phyloP scores from a whole-genome alignment of 495 filamentous ascomycete genomes.

The Poronia punctata region DNA sequence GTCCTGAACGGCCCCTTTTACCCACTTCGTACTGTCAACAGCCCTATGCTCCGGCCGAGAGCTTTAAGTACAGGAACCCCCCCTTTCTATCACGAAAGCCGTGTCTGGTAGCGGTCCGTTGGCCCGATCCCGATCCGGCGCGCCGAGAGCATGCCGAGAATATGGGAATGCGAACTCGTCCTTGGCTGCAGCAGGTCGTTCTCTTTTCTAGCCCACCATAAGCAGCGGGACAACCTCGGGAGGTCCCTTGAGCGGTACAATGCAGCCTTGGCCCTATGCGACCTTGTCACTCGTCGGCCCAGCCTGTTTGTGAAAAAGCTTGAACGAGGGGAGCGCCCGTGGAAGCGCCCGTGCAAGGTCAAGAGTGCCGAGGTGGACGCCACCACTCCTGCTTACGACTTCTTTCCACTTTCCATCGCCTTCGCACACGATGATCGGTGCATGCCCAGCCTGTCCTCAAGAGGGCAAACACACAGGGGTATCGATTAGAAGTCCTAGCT shows the following conservation, averaged over 20 bases:
- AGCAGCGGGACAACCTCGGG: constrained; percentile 6
- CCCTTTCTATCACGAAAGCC: constrained; percentile 5
- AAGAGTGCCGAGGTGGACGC: too few species aligned
- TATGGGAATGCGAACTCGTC: not conserved
- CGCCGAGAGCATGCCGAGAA: constrained; percentile 10
- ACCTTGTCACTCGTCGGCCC: constrained; percentile 3
- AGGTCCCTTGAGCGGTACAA: constrained; percentile 4
- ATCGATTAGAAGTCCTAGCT: too few species aligned
- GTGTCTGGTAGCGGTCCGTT: constrained; percentile 4
- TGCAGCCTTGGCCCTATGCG: constrained; percentile 4
- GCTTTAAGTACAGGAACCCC: not conserved
- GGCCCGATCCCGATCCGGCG: constrained; percentile 8
- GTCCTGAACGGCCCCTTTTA: not conserved
- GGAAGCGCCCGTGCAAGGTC: too few species aligned
- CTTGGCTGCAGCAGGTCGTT: constrained; percentile 7
- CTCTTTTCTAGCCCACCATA: not conserved
- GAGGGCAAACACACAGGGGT: too few species aligned
- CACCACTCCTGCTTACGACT: too few species aligned
- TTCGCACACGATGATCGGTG: constrained; percentile 4
- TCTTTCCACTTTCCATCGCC: too few species aligned
- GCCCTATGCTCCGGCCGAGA: constrained; percentile 4
- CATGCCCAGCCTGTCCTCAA: constrained; percentile 1
- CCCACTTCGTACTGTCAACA: not conserved
- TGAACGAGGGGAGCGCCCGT: too few species aligned
- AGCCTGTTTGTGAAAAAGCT: too few species aligned